These are phyloP conservation scores for Geotrichum histeridarum DNA, from an alignment of 1,139 yeast species.

Conservation along the genomic window DNA sequence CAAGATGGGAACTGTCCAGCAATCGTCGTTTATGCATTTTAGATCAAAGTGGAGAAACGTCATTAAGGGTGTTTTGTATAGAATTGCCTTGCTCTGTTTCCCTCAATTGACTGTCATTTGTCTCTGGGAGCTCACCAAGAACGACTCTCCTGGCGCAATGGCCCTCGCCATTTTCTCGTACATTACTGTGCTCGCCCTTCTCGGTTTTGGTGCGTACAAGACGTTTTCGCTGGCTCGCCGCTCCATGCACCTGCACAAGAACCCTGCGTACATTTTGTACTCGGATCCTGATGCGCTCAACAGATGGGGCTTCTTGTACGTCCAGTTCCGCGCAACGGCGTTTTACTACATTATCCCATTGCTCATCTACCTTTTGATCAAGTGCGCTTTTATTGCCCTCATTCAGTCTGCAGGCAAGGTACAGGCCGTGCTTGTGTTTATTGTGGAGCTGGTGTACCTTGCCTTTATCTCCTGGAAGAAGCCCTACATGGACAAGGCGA, in stretches of 20 bases:
- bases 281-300: conserved; percentile 79
- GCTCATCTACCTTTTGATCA: conserved; percentile 60
- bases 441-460: conserved; percentile 65
- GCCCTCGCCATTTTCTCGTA: conserved; percentile 71
- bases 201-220: conserved; percentile 68
- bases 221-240: conserved; percentile 67
- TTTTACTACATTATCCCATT: conserved; percentile 75
- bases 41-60: conserved; percentile 75
- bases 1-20: conserved; percentile 54
- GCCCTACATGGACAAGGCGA: conserved; percentile 92
- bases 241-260: conserved; percentile 68
- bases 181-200: conserved; percentile 50
- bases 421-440: conserved; percentile 74
- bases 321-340: conserved; percentile 81
- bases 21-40: conserved; percentile 62
- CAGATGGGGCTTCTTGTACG: conserved; percentile 85
- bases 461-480: conserved; percentile 56
- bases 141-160: conserved; percentile 78
- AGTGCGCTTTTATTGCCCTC: conserved; percentile 81
- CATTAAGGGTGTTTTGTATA: conserved; percentile 81
- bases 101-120: conserved; percentile 81
- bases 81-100: conserved; percentile 73
- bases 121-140: conserved; percentile 80
- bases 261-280: conserved; percentile 85
- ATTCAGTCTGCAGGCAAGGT: conserved; percentile 74